Percentiles rank a stretch among this genome's conserved stretches.
phyloP scores from a whole-genome alignment of 2,329 filamentous ascomycete species.

The Pseudogymnoascus sp. region DNA sequence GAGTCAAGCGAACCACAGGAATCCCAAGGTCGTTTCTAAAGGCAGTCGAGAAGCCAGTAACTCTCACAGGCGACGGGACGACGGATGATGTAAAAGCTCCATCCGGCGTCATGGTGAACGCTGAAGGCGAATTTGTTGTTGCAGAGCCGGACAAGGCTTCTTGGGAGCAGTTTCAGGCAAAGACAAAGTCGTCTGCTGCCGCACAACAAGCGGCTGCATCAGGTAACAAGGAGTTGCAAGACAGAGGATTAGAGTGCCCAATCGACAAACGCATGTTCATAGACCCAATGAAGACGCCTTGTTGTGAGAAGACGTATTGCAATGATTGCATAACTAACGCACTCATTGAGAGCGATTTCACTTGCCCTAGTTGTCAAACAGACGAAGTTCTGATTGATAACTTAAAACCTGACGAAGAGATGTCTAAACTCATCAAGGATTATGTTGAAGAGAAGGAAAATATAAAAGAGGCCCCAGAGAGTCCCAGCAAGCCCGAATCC shows the following conservation, averaged over 20 bases:
- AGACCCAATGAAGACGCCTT: conserved; percentile 98
- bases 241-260: conserved; percentile 82
- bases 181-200: conserved; percentile 77
- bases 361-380: conserved; percentile 85
- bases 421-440: conserved; percentile 67
- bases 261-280: conserved; percentile 98
- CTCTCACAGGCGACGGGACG: conserved; percentile 64
- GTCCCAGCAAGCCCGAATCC: conserved; percentile 15
- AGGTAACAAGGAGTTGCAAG: conserved; percentile 79
- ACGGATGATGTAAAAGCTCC: conserved; percentile 75
- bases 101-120: conserved; percentile 93
- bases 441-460: conserved; percentile 56
- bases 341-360: conserved; percentile 95
- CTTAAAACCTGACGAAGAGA: conserved; percentile 74
- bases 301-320: conserved; percentile 97
- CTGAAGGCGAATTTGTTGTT: conserved; percentile 95
- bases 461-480: conserved; percentile 32
- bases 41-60: conserved; percentile 84
- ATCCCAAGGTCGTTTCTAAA: conserved; percentile 94
- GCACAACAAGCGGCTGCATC: conserved; percentile 70
- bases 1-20: conserved; percentile 92
- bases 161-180: conserved; percentile 96
- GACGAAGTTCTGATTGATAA: conserved; percentile 92
- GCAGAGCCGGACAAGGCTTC: conserved; percentile 90
- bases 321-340: conserved; percentile 99